Percentiles rank a stretch among this genome's conserved stretches.
Conservation (phyloP, 2,329 filamentous ascomycete species). For the Daldinia eschscholtzii region DNA sequence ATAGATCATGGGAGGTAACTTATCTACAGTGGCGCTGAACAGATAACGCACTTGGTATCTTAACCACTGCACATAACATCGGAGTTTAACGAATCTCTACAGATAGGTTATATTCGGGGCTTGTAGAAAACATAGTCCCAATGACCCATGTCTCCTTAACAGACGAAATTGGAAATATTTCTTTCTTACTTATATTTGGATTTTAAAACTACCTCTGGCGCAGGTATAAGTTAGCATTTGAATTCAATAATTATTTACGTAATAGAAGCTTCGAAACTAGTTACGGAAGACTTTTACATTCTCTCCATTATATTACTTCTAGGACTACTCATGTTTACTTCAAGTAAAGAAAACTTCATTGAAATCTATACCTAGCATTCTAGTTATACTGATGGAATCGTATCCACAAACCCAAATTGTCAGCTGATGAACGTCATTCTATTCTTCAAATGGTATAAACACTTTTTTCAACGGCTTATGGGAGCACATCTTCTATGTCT, state of each 20-base stretch:
- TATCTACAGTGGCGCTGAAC: background rate
- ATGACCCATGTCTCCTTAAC: background rate
- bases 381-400: too few relatives aligned
- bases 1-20: background rate
- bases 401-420: too few relatives aligned
- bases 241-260: background rate
- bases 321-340: background rate
- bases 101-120: background rate
- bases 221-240: background rate
- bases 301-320: background rate
- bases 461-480: too few relatives aligned
- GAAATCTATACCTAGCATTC: too few relatives aligned
- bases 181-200: background rate
- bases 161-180: background rate
- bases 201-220: background rate
- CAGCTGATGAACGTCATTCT: too few relatives aligned
- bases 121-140: background rate
- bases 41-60: background rate
- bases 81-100: too few relatives aligned
- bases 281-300: background rate
- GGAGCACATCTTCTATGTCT: too few relatives aligned
- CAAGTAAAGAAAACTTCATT: too few relatives aligned
- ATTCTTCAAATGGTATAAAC: too few relatives aligned
- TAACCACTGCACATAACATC: background rate
- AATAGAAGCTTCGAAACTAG: background rate